Evolutionary conservation across 2,329 filamentous ascomycete species (phyloP), one percentile per base, ranked within the genome.

Genomic region (Aspergillus arachidicola): DNA sequence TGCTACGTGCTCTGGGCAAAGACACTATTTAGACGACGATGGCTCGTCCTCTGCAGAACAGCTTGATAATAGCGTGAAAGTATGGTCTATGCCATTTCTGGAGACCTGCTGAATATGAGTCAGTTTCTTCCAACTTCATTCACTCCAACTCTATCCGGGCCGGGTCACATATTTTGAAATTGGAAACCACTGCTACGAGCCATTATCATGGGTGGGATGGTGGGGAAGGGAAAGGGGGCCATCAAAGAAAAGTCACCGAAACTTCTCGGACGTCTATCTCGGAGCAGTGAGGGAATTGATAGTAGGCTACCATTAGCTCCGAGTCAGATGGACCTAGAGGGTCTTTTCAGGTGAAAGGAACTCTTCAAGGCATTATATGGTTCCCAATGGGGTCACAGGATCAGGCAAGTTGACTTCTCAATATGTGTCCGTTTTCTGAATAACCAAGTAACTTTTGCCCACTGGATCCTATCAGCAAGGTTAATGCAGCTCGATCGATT

Each of bases 1-100:
- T 62, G 84, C 81, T 12, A 86, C 83, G 1, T 82, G 79, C 62
- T 84, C 83, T 36, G 84, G 84, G 14, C 80, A 83, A 60, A 73
- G 73, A 59, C 68, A 70, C 45, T 71, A 70, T 45, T 60, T 65
- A 23, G 51, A 70, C 11, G 66, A 72, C 11, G 66, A 72, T 58
- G 50, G 59, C 5, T 56, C 30, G 30, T 30, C 32, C 5, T 14
- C 43, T 11, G n/a, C 19, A 6, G 38, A 32, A n/a, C 34, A 16
- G 16, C n/a, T 56, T 38, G 79, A 81, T 54, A 80, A 77, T 58
- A 77, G 69, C 50, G 60, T 82, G 55, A 80, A 76, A 64, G 71
- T 82, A 41, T 82, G 80, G 80, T 72, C 72, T 12, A 69, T 77
- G 70, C 72, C 74, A 48, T 72, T 66, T 53, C 50, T 71, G 26